A percentile compares a stretch with the other conserved stretches of the same genome.
phyloP scores from a whole-genome alignment of 208 protist species.

The Leishmania arabica region DNA sequence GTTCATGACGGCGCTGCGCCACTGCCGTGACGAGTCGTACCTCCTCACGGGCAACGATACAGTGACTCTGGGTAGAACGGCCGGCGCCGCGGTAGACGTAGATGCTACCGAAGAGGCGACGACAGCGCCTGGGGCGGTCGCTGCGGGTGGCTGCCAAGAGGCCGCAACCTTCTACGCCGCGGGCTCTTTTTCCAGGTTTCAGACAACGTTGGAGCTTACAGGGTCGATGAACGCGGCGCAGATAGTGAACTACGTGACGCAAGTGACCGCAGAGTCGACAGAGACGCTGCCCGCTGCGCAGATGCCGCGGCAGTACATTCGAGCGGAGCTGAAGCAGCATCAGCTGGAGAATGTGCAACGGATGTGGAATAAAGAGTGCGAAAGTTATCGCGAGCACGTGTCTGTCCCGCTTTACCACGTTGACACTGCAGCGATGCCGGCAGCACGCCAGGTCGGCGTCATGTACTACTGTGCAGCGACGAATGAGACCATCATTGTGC shows the following conservation, averaged over 20 bases:
- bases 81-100: conserved; percentile 12
- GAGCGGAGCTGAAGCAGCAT: conserved; percentile 42
- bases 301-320: conserved; percentile 34
- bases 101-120: conserved; percentile 1
- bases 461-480: conserved; percentile 47
- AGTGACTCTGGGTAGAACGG: background rate
- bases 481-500: conserved; percentile 8
- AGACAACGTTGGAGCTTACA: conserved; percentile 22
- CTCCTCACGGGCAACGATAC: conserved; percentile 14
- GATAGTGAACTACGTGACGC: conserved; percentile 24
- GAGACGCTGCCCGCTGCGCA: conserved; percentile 18
- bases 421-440: background rate
- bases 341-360: conserved; percentile 49
- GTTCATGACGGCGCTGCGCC: conserved; percentile 13
- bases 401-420: conserved; percentile 32
- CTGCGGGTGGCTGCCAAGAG: background rate
- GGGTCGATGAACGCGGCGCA: conserved; percentile 17
- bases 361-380: conserved; percentile 42
- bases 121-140: background rate
- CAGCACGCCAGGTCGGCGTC: conserved; percentile 6
- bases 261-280: conserved; percentile 9
- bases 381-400: conserved; percentile 34
- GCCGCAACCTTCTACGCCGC: conserved; percentile 25
- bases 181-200: conserved; percentile 15
- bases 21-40: conserved; percentile 23